Base-by-base conservation (phyloP, 441 rosid genomes). In the Euphorbia corollata region DNA sequence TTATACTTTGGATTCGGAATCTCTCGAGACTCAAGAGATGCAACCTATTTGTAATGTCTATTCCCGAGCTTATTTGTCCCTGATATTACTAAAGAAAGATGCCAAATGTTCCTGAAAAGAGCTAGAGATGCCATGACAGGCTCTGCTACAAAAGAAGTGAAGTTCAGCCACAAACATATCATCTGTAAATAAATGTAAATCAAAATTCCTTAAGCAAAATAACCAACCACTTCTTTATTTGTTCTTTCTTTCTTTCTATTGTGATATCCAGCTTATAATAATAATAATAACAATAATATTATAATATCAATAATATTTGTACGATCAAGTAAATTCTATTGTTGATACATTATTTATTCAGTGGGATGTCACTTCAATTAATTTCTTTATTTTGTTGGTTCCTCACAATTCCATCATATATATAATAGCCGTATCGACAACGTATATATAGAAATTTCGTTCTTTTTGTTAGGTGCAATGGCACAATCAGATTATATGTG, bases 181-280 rank as follows among this genome's bases (percentile, higher is more conserved):
- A 47, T 51, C 55, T 60, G 62, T 43, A 36, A 36, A 5, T 36
- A 50, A 61, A 50, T 62, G 22, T 60, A 22, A 16, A 59, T 53
- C 10, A n/a, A 18, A 22, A 47, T 34, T 50, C 57, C 57, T 7
- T 51, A 53, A 45, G 43, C 41, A 20, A 13, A 59, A 48, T 22
- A 23, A 51, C 15, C 2, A 18, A 19, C 11, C 50, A n/a, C 13
- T 39, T 22, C 22, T 34, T 8, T 6, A 10, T 56, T n/a, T n/a
- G n/a, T n/a, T n/a, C 34, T 16, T 36, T 19, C 7, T 10, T 7
- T 55, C 4, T 23, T 32, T 63, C 8, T 12, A 12, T 69, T 65
- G 75, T 77, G 69, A 32, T 72, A 64, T 74, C 80, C 78, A 74
- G 74, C 80, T 71, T 62, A 55, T 55, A 13, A 45, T 45, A 45